Evolutionary conservation across 805 yeast genomes (phyloP).

Genomic region (Ogataea glucozyma): DNA sequence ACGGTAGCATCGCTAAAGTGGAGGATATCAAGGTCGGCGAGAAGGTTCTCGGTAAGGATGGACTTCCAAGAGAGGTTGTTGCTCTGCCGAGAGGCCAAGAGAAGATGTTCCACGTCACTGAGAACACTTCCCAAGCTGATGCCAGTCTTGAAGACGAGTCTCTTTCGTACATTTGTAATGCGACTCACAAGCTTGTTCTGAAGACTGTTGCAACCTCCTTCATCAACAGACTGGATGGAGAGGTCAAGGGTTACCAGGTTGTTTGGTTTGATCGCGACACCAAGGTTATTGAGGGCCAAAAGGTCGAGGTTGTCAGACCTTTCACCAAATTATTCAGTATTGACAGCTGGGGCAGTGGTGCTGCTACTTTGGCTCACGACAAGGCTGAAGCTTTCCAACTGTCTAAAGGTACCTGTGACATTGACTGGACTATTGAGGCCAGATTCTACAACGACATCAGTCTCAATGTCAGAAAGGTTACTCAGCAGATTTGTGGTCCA

Average conservation of each 20-base stretch:
- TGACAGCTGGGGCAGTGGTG: slow-evolving; percentile 24
- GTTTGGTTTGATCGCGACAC: slow-evolving; percentile 8
- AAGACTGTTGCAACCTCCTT: slow-evolving; percentile 33
- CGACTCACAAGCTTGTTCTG: slow-evolving; percentile 42
- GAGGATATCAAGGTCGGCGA: slow-evolving; percentile 42
- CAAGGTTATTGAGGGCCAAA: slow-evolving; percentile 12
- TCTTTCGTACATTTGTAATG: slow-evolving; percentile 36
- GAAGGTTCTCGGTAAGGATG: slow-evolving; percentile 45
- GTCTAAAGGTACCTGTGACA: slow-evolving; percentile 6
- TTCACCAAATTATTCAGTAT: slow-evolving; percentile 27
- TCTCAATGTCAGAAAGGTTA: slow-evolving; percentile 31
- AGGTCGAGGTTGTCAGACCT: slow-evolving; percentile 25
- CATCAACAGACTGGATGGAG: slow-evolving; percentile 1
- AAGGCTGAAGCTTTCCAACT: slow-evolving; percentile 6
- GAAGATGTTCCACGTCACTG: slow-evolving; percentile 40
- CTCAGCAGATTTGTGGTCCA: slow-evolving; percentile 40
- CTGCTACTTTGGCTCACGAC: slow-evolving; percentile 15
- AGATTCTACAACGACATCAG: slow-evolving; percentile 35
- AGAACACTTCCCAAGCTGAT: slow-evolving; percentile 9
- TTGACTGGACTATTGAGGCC: slow-evolving; percentile 44
- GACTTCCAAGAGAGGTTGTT: slow-evolving; percentile 40
- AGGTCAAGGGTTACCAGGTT: slow-evolving; percentile 8
- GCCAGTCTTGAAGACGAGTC: slow-evolving; percentile 8
- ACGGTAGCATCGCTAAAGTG: slow-evolving; percentile 38
- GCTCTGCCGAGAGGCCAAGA: slow-evolving; percentile 45